Evolutionary conservation across 306 rosid genomes (phyloP).

Genomic region (Corylus avellana): DNA sequence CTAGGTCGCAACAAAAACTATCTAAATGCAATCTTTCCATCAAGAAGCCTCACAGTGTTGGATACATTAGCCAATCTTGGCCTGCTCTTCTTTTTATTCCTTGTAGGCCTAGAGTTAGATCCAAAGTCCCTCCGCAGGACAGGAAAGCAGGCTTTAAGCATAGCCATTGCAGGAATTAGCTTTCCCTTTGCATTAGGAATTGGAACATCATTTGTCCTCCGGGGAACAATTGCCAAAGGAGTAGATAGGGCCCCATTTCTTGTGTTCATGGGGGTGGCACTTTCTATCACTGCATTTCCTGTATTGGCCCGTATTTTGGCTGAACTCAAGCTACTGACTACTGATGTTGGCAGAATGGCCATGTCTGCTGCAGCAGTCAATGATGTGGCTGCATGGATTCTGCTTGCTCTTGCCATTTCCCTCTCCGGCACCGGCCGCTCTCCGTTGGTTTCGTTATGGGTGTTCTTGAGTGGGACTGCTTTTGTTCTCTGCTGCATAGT

Average conservation of each 20-base stretch:
- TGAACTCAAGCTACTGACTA: conserved; percentile 82
- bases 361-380: conserved; percentile 97
- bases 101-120: conserved; percentile 64
- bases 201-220: conserved; percentile 58
- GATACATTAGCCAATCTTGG: conserved; percentile 75
- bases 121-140: conserved; percentile 47
- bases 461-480: conserved; percentile 59
- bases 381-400: conserved; percentile 94
- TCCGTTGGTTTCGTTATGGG: conserved; percentile 76
- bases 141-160: conserved; percentile 55
- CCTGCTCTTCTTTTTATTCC: conserved; percentile 66
- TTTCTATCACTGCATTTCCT: conserved; percentile 83
- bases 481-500: conserved; percentile 47
- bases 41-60: conserved; percentile 54
- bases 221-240: conserved; percentile 52
- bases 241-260: conserved; percentile 51
- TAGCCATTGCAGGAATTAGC: conserved; percentile 63
- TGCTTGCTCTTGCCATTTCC: conserved; percentile 85
- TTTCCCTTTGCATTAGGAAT: conserved; percentile 66
- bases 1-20: conserved; percentile 47
- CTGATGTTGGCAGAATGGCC: conserved; percentile 70
- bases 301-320: conserved; percentile 92
- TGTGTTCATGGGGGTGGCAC: conserved; percentile 73
- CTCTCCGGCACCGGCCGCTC: conserved; percentile 60
- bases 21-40: conserved; percentile 49